A percentile compares a stretch with the other conserved stretches of the same genome.
These are phyloP conservation scores for Citrullus amarus DNA, from an alignment of 306 rosid species.

Conservation along the genomic window DNA sequence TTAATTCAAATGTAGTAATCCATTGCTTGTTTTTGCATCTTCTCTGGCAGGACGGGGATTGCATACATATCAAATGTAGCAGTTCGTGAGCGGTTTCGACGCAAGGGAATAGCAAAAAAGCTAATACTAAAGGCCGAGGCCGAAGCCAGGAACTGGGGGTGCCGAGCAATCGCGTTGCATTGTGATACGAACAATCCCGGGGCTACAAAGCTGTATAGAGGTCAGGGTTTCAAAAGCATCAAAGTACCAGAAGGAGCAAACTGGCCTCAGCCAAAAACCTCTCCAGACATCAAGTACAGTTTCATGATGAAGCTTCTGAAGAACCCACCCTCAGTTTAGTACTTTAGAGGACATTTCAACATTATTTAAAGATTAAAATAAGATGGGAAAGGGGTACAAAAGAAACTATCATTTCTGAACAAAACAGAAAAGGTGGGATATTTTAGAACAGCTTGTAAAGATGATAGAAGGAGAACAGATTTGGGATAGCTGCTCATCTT, in stretches of 20 bases:
- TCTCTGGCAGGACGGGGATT: conserved; percentile 65
- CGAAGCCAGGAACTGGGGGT: conserved; percentile 84
- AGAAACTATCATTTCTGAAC: neutral
- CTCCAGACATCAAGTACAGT: conserved; percentile 57
- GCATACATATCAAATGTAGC: conserved; percentile 96
- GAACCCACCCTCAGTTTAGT: conserved; percentile 28
- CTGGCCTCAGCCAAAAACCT: conserved; percentile 95
- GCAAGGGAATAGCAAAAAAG: conserved; percentile 74
- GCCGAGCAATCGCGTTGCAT: conserved; percentile 81
- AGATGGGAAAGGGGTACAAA: neutral
- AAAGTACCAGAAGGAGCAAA: conserved; percentile 89
- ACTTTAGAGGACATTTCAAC: conserved; percentile 2
- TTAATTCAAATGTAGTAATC: neutral
- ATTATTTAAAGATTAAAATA: neutral
- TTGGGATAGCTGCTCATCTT: neutral
- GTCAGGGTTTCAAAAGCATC: conserved; percentile 68
- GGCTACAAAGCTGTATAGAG: conserved; percentile 66
- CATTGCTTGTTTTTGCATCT: neutral
- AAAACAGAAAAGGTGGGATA: neutral
- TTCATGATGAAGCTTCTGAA: conserved; percentile 98
- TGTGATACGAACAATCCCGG: conserved; percentile 70
- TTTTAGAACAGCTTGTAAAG: neutral
- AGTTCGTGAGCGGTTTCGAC: conserved; percentile 70
- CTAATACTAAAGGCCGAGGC: conserved; percentile 76
- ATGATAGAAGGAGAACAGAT: neutral